A percentile compares a stretch with the other conserved stretches of the same genome.
phyloP scores from a whole-genome alignment of 148 eudicot species.

The Euryodendron excelsum region DNA sequence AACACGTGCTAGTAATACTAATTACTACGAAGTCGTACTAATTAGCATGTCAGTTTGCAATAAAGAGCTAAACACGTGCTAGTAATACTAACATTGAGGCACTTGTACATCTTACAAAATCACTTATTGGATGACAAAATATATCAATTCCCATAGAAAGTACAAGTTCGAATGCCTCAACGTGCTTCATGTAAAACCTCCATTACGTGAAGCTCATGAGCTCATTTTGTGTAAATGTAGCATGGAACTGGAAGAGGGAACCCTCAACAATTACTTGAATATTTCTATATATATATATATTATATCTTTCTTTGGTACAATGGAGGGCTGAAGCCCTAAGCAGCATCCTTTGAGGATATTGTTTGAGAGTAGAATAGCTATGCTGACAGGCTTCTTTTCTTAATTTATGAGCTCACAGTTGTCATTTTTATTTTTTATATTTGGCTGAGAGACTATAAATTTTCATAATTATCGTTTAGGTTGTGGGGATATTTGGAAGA shows the following conservation, averaged over 20 bases:
- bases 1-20: too few species aligned
- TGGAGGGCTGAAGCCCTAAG: not conserved
- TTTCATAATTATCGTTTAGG: not conserved
- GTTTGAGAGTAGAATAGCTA: not conserved
- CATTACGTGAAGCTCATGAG: not conserved
- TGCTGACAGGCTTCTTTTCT: not conserved
- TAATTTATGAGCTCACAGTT: not conserved
- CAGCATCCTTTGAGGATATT: not conserved
- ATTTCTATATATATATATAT: too few species aligned
- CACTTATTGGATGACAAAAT: not conserved
- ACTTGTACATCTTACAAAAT: not conserved
- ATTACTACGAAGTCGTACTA: not conserved
- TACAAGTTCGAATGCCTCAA: not conserved
- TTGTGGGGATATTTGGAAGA: not conserved
- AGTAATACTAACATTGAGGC: not conserved
- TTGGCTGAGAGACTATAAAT: not conserved
- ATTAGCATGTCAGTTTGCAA: not conserved
- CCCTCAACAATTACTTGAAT: not conserved
- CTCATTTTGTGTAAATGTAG: not conserved
- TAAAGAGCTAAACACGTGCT: not conserved
- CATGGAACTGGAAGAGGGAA: not conserved
- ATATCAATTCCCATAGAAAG: conserved; percentile 4
- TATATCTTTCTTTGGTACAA: too few species aligned
- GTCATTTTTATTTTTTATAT: not conserved
- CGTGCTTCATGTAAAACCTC: not conserved